These are phyloP conservation scores for Termitomyces sp. DNA, from an alignment of 768 basidiomycete species.

Conservation along the genomic window DNA sequence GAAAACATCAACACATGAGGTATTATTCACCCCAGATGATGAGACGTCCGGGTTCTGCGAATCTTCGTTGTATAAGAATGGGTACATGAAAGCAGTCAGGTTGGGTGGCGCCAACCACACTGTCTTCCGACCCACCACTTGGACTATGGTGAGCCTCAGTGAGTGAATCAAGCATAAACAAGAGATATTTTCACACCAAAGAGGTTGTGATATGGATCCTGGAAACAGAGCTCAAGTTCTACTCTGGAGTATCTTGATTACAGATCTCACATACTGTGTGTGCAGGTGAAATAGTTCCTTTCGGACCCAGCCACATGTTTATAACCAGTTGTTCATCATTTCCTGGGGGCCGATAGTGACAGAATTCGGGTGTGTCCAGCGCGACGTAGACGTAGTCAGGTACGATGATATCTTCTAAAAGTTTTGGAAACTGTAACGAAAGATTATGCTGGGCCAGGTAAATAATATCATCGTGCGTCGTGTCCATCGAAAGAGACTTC, in stretches of 20 bases:
- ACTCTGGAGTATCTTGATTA: slow-evolving; percentile 3
- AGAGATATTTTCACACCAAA: slow-evolving; percentile 50
- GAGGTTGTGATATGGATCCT: slow-evolving; percentile 94
- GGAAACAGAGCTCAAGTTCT: not conserved
- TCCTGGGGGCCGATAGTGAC: slow-evolving; percentile 55
- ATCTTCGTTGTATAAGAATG: slow-evolving; percentile 28
- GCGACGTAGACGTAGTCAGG: slow-evolving; percentile 87
- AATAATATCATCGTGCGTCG: slow-evolving; percentile 25
- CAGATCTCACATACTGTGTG: slow-evolving; percentile 55
- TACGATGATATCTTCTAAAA: slow-evolving; percentile 69
- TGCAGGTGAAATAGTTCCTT: slow-evolving; percentile 77
- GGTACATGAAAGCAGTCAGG: slow-evolving; percentile 52
- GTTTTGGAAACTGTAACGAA: slow-evolving; percentile 73
- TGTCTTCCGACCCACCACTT: slow-evolving; percentile 84
- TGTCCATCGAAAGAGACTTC: slow-evolving; percentile 13
- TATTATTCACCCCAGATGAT: slow-evolving; percentile 65
- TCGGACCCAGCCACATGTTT: slow-evolving; percentile 82
- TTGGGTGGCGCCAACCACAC: slow-evolving; percentile 87
- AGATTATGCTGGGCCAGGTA: slow-evolving; percentile 94
- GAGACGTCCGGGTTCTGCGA: slow-evolving; percentile 31
- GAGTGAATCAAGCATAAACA: not conserved
- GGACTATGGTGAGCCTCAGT: slow-evolving; percentile 42
- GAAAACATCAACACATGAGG: slow-evolving; percentile 81
- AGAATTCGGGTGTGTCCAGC: slow-evolving; percentile 37
- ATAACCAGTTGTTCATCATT: slow-evolving; percentile 62